phyloP scores from a whole-genome alignment of 2,329 filamentous ascomycete species.

The Hortaea werneckii region DNA sequence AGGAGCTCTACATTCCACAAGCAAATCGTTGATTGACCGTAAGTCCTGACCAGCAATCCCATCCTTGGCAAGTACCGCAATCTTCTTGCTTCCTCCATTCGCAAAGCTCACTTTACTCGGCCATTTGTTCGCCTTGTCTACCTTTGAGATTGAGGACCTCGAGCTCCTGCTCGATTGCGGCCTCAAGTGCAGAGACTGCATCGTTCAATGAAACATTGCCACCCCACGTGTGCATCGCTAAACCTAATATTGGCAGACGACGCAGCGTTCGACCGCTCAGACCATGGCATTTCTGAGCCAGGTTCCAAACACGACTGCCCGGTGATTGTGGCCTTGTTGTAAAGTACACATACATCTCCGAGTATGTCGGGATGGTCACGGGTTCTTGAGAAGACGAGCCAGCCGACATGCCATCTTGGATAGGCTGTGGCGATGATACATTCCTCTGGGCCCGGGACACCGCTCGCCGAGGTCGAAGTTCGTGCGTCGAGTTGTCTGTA shows the following conservation, averaged over 20 bases:
- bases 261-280: slow-evolving; percentile 35
- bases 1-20: no score
- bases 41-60: no score
- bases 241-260: slow-evolving; percentile 31
- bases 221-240: slow-evolving; percentile 30
- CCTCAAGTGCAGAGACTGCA: slow-evolving; percentile 29
- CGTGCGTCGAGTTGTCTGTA: background rate
- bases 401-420: background rate
- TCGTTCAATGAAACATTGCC: slow-evolving; percentile 27
- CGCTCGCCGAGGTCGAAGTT: background rate
- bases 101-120: no score
- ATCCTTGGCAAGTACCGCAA: no score
- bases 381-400: slow-evolving; percentile 2
- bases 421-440: no score
- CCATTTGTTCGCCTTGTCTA: no score
- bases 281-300: slow-evolving; percentile 27
- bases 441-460: background rate
- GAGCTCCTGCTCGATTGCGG: slow-evolving; percentile 10
- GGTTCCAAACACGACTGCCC: slow-evolving; percentile 20
- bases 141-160: background rate
- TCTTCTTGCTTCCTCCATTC: no score
- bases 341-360: slow-evolving; percentile 20
- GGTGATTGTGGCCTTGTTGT: slow-evolving; percentile 14
- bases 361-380: slow-evolving; percentile 19
- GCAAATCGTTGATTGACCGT: no score